Evolutionary conservation across 2,329 filamentous ascomycete genomes (phyloP).

Genomic region (Gremmenia infestans): DNA sequence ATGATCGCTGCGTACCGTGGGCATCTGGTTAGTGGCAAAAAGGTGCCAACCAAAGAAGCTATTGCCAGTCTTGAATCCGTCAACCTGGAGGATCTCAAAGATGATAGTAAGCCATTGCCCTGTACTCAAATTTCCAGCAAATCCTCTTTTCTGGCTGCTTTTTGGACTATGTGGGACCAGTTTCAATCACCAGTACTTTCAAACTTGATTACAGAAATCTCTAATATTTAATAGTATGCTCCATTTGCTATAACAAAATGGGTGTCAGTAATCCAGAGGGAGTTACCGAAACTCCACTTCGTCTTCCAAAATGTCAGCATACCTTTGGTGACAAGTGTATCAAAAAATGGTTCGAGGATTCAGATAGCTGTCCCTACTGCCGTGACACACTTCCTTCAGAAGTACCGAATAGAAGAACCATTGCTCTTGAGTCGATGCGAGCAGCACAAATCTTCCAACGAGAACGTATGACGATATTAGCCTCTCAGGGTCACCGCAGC

Average conservation of each 20-base stretch:
- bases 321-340: slow-evolving; percentile 61
- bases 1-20: slow-evolving; percentile 21
- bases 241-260: slow-evolving; percentile 62
- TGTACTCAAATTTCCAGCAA: neutral
- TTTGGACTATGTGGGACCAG: too few species aligned
- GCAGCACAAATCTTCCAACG: slow-evolving; percentile 1
- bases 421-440: slow-evolving; percentile 7
- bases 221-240: slow-evolving; percentile 42
- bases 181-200: neutral
- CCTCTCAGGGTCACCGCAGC: neutral
- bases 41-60: slow-evolving; percentile 25
- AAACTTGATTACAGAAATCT: neutral
- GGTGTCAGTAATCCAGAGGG: slow-evolving; percentile 54
- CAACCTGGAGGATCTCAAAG: slow-evolving; percentile 23
- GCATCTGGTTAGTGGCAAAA: slow-evolving; percentile 20
- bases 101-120: slow-evolving; percentile 27
- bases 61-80: slow-evolving; percentile 27
- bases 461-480: slow-evolving; percentile 6
- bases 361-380: slow-evolving; percentile 60
- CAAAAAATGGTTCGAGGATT: slow-evolving; percentile 60
- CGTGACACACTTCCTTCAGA: slow-evolving; percentile 56
- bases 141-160: neutral
- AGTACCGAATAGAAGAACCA: slow-evolving; percentile 14
- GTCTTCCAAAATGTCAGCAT: slow-evolving; percentile 58
- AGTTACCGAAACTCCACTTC: slow-evolving; percentile 50